phyloP scores from a whole-genome alignment of 2,329 filamentous ascomycete species.

The Fusarium globosum region DNA sequence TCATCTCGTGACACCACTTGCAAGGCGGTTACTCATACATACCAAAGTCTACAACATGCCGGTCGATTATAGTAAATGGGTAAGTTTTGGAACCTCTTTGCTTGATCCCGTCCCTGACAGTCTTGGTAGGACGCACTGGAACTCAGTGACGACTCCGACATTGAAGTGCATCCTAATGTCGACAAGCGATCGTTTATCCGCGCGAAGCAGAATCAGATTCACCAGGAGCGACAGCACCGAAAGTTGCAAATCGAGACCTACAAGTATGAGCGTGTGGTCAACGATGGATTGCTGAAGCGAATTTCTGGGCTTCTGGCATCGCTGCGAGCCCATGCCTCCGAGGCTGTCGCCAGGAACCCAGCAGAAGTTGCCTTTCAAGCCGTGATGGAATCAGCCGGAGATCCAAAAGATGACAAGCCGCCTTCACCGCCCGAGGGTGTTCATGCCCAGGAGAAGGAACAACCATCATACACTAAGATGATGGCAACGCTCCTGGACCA shows the following conservation, averaged over 20 bases:
- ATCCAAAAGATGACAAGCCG: constrained; percentile 79
- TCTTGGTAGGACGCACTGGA: constrained; percentile 80
- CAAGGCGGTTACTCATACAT: background rate
- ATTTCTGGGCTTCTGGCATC: constrained; percentile 82
- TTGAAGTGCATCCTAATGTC: constrained; percentile 98
- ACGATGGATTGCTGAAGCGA: constrained; percentile 87
- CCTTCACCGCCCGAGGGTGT: constrained; percentile 82
- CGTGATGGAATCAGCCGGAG: constrained; percentile 83
- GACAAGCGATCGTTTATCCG: constrained; percentile 99
- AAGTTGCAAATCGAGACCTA: constrained; percentile 89
- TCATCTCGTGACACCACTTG: background rate
- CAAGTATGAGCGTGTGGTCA: constrained; percentile 92
- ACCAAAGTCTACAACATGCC: constrained; percentile 54
- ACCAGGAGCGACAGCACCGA: constrained; percentile 86
- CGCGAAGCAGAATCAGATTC: constrained; percentile 97
- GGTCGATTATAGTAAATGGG: constrained; percentile 76
- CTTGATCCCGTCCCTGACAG: constrained; percentile 10
- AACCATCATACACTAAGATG: constrained; percentile 95
- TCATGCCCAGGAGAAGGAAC: constrained; percentile 76
- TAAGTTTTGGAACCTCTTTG: constrained; percentile 48
- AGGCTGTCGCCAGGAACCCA: constrained; percentile 72
- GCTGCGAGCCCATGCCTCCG: constrained; percentile 77
- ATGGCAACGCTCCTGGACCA: constrained; percentile 96
- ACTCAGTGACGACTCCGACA: constrained; percentile 96
- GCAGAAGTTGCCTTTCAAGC: constrained; percentile 90